A percentile compares a stretch with the other conserved stretches of the same genome.
Evolutionary conservation across 495 filamentous ascomycete genomes (phyloP).

Genomic region (Xylaria palmicola): DNA sequence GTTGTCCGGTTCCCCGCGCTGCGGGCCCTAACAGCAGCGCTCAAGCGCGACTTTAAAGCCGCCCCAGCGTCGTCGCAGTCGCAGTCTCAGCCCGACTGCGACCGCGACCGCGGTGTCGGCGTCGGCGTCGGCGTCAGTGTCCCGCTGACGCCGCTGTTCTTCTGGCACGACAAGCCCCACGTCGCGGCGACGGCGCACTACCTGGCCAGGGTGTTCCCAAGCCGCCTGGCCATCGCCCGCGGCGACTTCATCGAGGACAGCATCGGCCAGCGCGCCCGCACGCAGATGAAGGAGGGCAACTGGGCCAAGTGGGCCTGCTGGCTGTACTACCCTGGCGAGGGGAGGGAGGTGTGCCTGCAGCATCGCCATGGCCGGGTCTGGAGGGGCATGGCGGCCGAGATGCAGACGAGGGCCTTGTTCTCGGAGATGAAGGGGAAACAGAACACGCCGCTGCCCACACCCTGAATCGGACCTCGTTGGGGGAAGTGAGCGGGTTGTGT

Average conservation of each 20-base stretch:
- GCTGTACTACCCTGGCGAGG: slow-evolving; percentile 47
- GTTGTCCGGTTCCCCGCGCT: slow-evolving; percentile 38
- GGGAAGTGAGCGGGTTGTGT: no score
- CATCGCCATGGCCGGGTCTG: slow-evolving; percentile 47
- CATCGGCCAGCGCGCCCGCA: slow-evolving; percentile 43
- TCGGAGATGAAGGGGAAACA: slow-evolving; percentile 6
- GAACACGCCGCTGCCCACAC: not conserved
- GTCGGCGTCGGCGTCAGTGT: slow-evolving; percentile 19
- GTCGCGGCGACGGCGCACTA: slow-evolving; percentile 45
- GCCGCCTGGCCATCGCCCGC: slow-evolving; percentile 37
- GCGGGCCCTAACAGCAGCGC: slow-evolving; percentile 34
- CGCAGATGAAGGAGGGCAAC: slow-evolving; percentile 47
- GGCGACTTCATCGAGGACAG: slow-evolving; percentile 50
- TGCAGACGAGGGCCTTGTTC: slow-evolving; percentile 22
- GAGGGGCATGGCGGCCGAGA: slow-evolving; percentile 35
- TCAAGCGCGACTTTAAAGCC: slow-evolving; percentile 34
- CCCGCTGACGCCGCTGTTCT: slow-evolving; percentile 48
- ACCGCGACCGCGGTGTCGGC: not conserved
- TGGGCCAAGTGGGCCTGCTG: slow-evolving; percentile 50
- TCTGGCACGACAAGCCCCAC: slow-evolving; percentile 53
- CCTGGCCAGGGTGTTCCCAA: slow-evolving; percentile 41
- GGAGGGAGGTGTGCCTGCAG: slow-evolving; percentile 36
- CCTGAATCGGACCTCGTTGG: not conserved
- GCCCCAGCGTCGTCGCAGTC: slow-evolving; percentile 13
- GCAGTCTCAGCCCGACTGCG: no score